Base-by-base conservation (phyloP, 1,139 yeast species). In the Saccharomyces hybrid region DNA sequence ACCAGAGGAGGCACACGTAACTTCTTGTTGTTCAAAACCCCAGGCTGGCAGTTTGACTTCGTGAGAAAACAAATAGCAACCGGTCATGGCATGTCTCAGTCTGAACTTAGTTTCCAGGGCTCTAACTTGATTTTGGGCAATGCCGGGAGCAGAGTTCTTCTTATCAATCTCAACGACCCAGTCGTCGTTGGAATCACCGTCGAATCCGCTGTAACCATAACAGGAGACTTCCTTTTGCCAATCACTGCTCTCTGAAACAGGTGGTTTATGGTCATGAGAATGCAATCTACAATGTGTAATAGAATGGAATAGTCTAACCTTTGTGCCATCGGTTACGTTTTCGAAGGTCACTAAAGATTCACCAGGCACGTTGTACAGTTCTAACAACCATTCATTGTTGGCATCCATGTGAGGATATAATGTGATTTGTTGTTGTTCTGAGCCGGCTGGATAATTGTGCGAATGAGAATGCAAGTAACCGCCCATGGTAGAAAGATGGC, bases 11-110 rank as follows among this genome's bases (percentile, higher is more conserved):
- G 97, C 95, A 73, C 96, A 82, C 6, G 97, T 85, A 53, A 95
- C 99, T 75, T 93, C 99, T 73, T 89, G 96, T 75, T 93, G 99
- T 63, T 86, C 93, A 67, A 84, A 88, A 2, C 93, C 99, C 96
- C 97, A 91, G 57, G 84, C 85, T 57, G 99, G 99, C 62, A 93
- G 80, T 72, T 87, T 88, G 52, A 82, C 84, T 60, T 81, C 83
- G 68, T 88, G 90, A 32, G 99, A 89, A 72, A 91, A 93, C 66
- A 95, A 77, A 66, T 86, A 84, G 73, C 96, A 83, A 53, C 96
- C 96, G 44, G 93, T 79, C 86, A 88, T 84, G 53, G 95, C 91
- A 69, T 95, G 99, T 71, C 83, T 83, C 61, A 95, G 80, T 73
- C 93, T 81, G 78, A 95, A 88, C 57, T 88, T 79, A 51, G 98